Conservation (phyloP, 306 rosid species). For the Clitoria ternatea region DNA sequence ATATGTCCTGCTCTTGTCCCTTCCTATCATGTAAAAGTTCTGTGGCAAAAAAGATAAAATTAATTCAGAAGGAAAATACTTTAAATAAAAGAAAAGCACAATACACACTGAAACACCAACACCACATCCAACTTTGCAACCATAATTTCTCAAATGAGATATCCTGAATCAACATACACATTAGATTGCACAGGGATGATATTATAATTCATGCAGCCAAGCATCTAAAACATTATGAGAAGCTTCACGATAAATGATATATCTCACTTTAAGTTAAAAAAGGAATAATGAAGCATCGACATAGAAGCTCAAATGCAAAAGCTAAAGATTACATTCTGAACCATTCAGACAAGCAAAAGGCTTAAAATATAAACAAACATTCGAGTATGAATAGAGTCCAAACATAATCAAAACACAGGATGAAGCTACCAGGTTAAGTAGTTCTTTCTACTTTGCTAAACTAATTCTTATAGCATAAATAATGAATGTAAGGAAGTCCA, state of each 20-base stretch:
- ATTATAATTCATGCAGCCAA: not conserved
- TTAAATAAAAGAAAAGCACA: slow-evolving; percentile 3
- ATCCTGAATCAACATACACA: slow-evolving; percentile 4
- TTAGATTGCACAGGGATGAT: not conserved
- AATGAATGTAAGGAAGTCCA: not conserved
- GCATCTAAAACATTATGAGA: not conserved
- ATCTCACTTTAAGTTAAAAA: not conserved
- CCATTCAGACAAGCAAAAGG: not conserved
- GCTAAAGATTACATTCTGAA: not conserved
- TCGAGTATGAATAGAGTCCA: not conserved
- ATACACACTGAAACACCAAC: slow-evolving; percentile 13
- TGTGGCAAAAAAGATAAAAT: slow-evolving; percentile 35
- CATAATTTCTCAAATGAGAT: slow-evolving; percentile 1
- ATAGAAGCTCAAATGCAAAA: not conserved
- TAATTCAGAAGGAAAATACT: slow-evolving; percentile 8
- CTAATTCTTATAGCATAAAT: not conserved
- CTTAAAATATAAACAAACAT: not conserved
- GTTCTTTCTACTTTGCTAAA: slow-evolving; percentile 13
- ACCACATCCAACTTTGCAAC: not conserved
- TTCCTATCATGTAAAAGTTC: slow-evolving; percentile 96
- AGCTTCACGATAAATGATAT: not conserved
- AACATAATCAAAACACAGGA: slow-evolving; percentile 13
- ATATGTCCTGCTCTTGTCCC: slow-evolving; percentile 74
- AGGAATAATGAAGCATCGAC: not conserved
- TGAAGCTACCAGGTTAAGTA: not conserved